A percentile compares a stretch with the other conserved stretches of the same genome.
Evolutionary conservation across 176 grass and related monocot genomes (phyloP).

Genomic region (Carex pumila): DNA sequence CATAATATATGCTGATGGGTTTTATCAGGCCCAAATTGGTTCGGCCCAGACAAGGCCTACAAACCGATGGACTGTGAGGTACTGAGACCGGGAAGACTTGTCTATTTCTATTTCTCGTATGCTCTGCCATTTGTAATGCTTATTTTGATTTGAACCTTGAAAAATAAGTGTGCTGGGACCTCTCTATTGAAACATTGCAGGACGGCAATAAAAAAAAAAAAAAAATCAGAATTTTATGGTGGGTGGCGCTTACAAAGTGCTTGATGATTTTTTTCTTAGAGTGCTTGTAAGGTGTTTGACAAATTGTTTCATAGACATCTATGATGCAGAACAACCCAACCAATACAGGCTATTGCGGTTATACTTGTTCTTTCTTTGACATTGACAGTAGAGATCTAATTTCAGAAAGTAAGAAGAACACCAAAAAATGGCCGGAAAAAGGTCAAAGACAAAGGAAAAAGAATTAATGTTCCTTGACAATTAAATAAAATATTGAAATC

Average conservation of each 20-base stretch:
- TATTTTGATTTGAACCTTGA: neutral
- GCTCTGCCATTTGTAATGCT: neutral
- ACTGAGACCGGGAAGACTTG: neutral
- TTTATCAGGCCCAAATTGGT: neutral
- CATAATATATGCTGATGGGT: neutral
- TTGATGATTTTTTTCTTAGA: neutral
- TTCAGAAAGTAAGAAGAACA: neutral
- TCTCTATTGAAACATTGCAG: neutral
- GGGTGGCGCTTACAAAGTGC: neutral
- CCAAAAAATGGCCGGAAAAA: neutral
- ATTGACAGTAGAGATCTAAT: neutral
- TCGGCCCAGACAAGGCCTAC: neutral
- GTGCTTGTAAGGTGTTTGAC: neutral
- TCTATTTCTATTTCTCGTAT: neutral
- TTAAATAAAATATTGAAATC: slow-evolving; percentile 17
- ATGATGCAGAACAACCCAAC: neutral
- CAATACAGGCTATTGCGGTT: neutral
- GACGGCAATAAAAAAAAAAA: neutral
- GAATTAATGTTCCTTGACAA: neutral
- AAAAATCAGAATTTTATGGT: neutral
- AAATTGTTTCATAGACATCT: neutral
- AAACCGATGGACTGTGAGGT: neutral
- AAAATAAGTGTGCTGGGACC: neutral
- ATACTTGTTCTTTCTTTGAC: neutral
- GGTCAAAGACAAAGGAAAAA: neutral